These are phyloP conservation scores for Aspergillus quadrilineatus DNA, from an alignment of 2,329 filamentous ascomycete genomes.

Conservation along the genomic window DNA sequence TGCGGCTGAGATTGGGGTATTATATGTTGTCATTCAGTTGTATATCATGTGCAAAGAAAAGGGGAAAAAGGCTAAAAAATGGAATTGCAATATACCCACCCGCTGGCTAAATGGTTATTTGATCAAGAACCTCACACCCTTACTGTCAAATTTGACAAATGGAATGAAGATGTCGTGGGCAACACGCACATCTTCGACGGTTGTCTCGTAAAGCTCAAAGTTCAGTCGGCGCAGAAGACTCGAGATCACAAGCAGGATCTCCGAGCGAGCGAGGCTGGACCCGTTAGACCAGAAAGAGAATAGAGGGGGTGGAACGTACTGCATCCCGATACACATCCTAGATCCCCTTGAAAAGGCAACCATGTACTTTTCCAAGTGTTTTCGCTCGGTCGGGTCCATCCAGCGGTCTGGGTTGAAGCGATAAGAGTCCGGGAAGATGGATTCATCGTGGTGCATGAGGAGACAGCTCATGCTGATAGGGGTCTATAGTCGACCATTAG, in stretches of 20 bases:
- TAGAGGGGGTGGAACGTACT: conserved; percentile 24
- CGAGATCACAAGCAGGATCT: conserved; percentile 9
- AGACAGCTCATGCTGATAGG: conserved; percentile 41
- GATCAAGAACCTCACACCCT: conserved; percentile 6
- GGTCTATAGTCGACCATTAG: conserved; percentile 17
- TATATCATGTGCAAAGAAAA: too few relatives aligned
- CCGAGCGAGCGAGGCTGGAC: conserved; percentile 6
- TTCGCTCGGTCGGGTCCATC: conserved; percentile 31
- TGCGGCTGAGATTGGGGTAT: too few relatives aligned
- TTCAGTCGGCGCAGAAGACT: background rate
- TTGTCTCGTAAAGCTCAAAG: conserved; percentile 12
- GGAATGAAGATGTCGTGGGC: conserved; percentile 9
- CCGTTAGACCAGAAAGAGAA: background rate
- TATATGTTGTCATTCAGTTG: too few relatives aligned
- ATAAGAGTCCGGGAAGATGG: conserved; percentile 38
- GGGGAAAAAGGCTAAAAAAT: too few relatives aligned
- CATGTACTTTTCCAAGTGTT: conserved; percentile 37
- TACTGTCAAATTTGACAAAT: conserved; percentile 8
- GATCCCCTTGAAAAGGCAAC: conserved; percentile 43
- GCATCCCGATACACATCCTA: conserved; percentile 49
- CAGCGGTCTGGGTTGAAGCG: conserved; percentile 41
- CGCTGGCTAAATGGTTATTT: background rate
- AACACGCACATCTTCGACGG: conserved; percentile 7
- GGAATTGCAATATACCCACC: too few relatives aligned
- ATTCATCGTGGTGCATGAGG: conserved; percentile 36